phyloP scores from a whole-genome alignment of 1,284 basidiomycete genomes.

The Megacollybia platyphylla region DNA sequence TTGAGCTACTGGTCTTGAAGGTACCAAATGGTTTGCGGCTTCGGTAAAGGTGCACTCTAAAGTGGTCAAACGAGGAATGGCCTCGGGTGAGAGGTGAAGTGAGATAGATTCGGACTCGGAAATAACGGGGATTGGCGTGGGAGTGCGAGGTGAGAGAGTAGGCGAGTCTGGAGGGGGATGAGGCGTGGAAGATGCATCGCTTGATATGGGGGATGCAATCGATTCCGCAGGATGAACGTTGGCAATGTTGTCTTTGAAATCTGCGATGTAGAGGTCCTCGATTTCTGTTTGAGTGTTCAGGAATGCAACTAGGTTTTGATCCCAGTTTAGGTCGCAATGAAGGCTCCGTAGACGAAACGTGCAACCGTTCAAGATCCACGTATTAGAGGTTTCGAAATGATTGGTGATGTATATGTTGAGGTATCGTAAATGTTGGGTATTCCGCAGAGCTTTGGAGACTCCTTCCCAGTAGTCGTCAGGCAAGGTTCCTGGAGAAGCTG shows the following conservation, averaged over 20 bases:
- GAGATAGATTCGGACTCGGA: slow-evolving; percentile 4
- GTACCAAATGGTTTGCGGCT: slow-evolving; percentile 42
- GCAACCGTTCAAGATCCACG: slow-evolving; percentile 38
- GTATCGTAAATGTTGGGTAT: slow-evolving; percentile 30
- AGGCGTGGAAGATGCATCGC: neutral
- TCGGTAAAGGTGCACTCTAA: slow-evolving; percentile 57
- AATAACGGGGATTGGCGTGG: neutral
- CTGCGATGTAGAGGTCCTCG: slow-evolving; percentile 43
- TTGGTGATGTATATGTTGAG: slow-evolving; percentile 37
- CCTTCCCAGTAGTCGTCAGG: slow-evolving; percentile 35
- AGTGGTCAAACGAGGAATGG: slow-evolving; percentile 32
- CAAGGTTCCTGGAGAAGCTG: slow-evolving; percentile 5
- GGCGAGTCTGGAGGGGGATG: neutral
- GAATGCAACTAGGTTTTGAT: slow-evolving; percentile 37
- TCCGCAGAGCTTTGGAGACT: slow-evolving; percentile 32
- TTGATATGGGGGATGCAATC: slow-evolving; percentile 7
- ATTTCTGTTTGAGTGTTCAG: slow-evolving; percentile 37
- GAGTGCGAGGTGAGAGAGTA: neutral
- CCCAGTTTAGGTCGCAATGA: slow-evolving; percentile 56
- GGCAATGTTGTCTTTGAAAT: slow-evolving; percentile 27
- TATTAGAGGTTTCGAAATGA: slow-evolving; percentile 22
- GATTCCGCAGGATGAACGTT: slow-evolving; percentile 5
- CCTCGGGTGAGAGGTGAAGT: slow-evolving; percentile 16
- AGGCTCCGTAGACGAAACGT: slow-evolving; percentile 42
- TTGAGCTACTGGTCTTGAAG: slow-evolving; percentile 39